Base-by-base conservation (phyloP, 345 rosid genomes). In the Barbarea vulgaris region DNA sequence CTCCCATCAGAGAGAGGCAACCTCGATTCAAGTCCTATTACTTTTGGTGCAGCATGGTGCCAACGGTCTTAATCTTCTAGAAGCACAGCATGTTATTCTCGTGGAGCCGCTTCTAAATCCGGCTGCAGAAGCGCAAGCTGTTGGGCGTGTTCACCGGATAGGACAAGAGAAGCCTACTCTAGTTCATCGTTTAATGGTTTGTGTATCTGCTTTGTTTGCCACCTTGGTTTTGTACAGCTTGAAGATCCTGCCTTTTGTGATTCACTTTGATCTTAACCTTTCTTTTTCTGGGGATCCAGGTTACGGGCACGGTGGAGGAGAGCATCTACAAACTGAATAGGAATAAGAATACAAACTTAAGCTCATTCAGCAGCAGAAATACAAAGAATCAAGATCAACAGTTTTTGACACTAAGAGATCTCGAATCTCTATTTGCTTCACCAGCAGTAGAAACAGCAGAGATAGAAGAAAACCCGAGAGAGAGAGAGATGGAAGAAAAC, bases 81-180 rank as follows among this genome's bases (percentile, higher is more conserved):
- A 94, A 81, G 97, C 98, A 65, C 90, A 87, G 75, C 98, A 91
- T 78, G 98, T 94, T 67, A 81, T 94, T 76, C 89, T 94, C 36
- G 96, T 94, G 42, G 98, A 94, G 76, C 98, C 98, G 12, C 83
- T 94, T 61, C 87, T 94, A 66, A 91, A 91, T 82, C 98, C 98
- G 6, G 98, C 98, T 63, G 95, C 87, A 19, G 97, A 94, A 80
- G 93, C 98, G 50, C 98, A 94, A 83, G 97, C 98, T 62, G 89
- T 94, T 66, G 86, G 97, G 73, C 85, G 98, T 57, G 92, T 94
- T 25, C 98, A 94, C 76, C 87, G 97, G 51, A 88, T 94, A 48
- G 98, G 98, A 39, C 98, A 94, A 81, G 87, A 85, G 44, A 84
- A 83, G 21, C 78, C 74, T 72, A 94, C 98, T 4, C 84, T 90